A percentile compares a stretch with the other conserved stretches of the same genome.
Evolutionary conservation across 768 basidiomycete genomes (phyloP).

Genomic region (Cantharellus anzutake): DNA sequence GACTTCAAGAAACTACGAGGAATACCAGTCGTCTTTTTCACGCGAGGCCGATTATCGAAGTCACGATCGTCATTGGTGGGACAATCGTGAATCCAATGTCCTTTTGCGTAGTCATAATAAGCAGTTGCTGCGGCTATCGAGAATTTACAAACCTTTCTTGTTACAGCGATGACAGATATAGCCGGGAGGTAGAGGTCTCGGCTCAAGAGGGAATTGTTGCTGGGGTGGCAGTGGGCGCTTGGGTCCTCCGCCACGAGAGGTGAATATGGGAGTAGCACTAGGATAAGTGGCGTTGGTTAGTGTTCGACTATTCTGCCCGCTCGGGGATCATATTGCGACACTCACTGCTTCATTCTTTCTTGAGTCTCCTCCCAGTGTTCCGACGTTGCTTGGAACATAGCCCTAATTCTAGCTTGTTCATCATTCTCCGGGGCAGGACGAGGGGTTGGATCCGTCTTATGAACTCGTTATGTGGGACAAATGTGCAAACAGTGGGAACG

Average conservation of each 20-base stretch:
- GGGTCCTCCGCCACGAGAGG: slow-evolving; percentile 34
- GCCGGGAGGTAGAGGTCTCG: slow-evolving; percentile 73
- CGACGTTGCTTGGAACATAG: slow-evolving; percentile 89
- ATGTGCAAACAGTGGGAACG: slow-evolving; percentile 9
- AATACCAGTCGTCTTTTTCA: slow-evolving; percentile 96
- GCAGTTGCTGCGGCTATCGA: background rate
- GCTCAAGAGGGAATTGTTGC: slow-evolving; percentile 33
- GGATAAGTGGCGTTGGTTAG: background rate
- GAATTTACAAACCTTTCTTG: slow-evolving; percentile 53
- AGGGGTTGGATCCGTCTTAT: too few species aligned
- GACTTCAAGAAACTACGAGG: slow-evolving; percentile 94
- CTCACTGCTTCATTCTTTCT: slow-evolving; percentile 99
- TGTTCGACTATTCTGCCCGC: background rate
- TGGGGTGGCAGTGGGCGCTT: slow-evolving; percentile 31
- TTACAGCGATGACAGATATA: slow-evolving; percentile 99
- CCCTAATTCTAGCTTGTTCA: slow-evolving; percentile 91
- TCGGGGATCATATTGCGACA: slow-evolving; percentile 24
- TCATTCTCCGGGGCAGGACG: slow-evolving; percentile 29
- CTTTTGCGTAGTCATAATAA: slow-evolving; percentile 22
- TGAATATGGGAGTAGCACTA: slow-evolving; percentile 36
- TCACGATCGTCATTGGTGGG: slow-evolving; percentile 94
- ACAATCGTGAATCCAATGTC: slow-evolving; percentile 99
- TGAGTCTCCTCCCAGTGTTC: slow-evolving; percentile 97
- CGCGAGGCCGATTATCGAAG: slow-evolving; percentile 83
- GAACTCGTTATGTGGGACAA: slow-evolving; percentile 1